Conservation (phyloP, 345 rosid genomes). For the Ailanthus altissimus region DNA sequence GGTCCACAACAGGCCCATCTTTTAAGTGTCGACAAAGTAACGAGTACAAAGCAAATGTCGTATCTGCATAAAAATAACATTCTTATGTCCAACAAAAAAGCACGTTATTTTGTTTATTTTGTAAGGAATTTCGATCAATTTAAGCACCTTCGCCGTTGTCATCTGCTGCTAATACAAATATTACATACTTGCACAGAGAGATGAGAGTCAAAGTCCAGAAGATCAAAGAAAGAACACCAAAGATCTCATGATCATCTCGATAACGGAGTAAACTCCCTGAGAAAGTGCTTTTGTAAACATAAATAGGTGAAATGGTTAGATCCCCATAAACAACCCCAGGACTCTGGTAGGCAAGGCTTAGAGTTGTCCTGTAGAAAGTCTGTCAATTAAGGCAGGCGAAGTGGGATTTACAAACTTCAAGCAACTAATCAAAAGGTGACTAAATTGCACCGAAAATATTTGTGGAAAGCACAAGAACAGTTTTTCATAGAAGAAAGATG, state of each 20-base stretch:
- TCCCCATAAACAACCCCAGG: constrained; percentile 42
- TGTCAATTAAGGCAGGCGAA: constrained; percentile 20
- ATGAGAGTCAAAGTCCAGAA: constrained; percentile 47
- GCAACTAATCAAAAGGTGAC: neutral
- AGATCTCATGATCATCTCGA: constrained; percentile 36
- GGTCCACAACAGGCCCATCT: constrained; percentile 28
- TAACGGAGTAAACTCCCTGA: constrained; percentile 27
- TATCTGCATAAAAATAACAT: constrained; percentile 29
- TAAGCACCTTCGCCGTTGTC: constrained; percentile 41
- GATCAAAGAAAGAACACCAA: constrained; percentile 42
- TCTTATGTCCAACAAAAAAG: neutral
- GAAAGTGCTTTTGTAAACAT: constrained; percentile 36
- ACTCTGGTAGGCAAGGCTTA: constrained; percentile 42
- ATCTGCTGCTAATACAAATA: constrained; percentile 39
- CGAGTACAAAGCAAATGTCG: constrained; percentile 45
- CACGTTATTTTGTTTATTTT: neutral
- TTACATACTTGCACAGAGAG: constrained; percentile 37
- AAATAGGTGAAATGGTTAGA: constrained; percentile 33
- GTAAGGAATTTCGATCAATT: neutral
- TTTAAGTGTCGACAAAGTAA: constrained; percentile 37
- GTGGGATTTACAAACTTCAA: neutral
- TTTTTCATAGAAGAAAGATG: too few species aligned
- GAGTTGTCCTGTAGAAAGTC: constrained; percentile 28
- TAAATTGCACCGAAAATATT: neutral
- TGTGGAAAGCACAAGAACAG: neutral